Evolutionary conservation across 2,329 filamentous ascomycete genomes (phyloP), one percentile per base, ranked within the genome.

Genomic region (Septoria linicola): DNA sequence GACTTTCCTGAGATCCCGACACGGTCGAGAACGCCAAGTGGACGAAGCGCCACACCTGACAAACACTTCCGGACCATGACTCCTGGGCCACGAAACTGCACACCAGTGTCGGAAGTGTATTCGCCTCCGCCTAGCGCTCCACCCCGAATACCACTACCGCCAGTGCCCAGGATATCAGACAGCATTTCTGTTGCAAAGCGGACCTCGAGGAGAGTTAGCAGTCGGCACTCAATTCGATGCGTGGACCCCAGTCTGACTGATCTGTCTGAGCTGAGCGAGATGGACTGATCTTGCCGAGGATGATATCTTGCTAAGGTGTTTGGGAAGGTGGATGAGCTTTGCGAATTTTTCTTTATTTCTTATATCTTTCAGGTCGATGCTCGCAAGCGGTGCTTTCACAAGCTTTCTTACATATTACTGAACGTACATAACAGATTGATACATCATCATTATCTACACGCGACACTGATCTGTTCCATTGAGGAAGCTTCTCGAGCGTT

Each of bases 221-320:
- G 44, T 20, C 39, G 44, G 19, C 50, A 53, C 20, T 53, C 50
- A 19, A 53, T 53, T 16, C 41, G 46, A 23, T 44, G 46, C 5
- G 40, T 53, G n/a, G 50, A 53, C 25, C 25, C 50, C 8, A 48
- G 23, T 30, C 25, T 48, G 44, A 40, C 44, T 8, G 44, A 48
- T 41, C 21, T 48, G 35, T 40, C 21, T 8, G 44, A 48, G 44
- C 20, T 41, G 35, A 41, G 25, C 23, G 35, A 16, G 34, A 32
- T 39, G 14, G 35, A 39, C 11, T 39, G 17, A 34, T n/a, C 54
- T 49, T n/a, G n/a, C n/a, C n/a, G n/a, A n/a, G n/a, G n/a, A n/a
- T n/a, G n/a, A n/a, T n/a, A n/a, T n/a, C n/a, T n/a, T n/a, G n/a
- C n/a, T n/a, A n/a, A n/a, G n/a, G n/a, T n/a, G n/a, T n/a, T n/a